Evolutionary conservation across 331 rosid genomes (phyloP).

Genomic region (Malus hybrid): DNA sequence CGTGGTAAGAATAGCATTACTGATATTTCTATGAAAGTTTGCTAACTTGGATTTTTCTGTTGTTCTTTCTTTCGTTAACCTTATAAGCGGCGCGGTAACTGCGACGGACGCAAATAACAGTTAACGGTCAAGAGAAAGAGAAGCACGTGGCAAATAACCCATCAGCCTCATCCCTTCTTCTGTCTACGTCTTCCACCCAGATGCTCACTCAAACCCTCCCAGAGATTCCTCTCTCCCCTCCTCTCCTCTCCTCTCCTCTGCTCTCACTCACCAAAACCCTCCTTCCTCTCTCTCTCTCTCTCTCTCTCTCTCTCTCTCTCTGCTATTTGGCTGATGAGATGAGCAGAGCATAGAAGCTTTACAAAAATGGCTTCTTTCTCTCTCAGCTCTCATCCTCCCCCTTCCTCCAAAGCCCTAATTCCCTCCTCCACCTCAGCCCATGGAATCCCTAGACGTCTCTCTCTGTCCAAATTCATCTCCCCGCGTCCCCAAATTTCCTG

Average conservation of each 20-base stretch:
- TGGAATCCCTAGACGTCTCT: conserved; percentile 5
- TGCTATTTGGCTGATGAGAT: background rate
- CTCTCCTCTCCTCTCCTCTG: too few species aligned
- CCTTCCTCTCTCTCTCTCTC: background rate
- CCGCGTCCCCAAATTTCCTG: conserved; percentile 20
- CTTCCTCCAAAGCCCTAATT: conserved; percentile 23
- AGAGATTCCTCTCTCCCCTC: background rate
- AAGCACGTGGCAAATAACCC: conserved; percentile 9
- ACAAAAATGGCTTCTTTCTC: conserved; percentile 38
- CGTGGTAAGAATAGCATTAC: too few species aligned
- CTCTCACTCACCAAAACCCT: background rate
- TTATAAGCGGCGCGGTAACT: background rate
- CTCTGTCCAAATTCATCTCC: conserved; percentile 19
- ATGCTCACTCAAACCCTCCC: background rate
- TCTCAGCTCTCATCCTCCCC: conserved; percentile 26
- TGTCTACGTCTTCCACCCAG: background rate
- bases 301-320: background rate
- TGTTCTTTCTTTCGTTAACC: background rate
- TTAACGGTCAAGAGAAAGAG: background rate
- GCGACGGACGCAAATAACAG: background rate
- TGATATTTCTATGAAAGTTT: too few species aligned
- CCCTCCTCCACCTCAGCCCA: background rate
- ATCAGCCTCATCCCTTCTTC: background rate
- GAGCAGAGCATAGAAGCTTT: conserved; percentile 4
- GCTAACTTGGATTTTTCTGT: too few species aligned